These are phyloP conservation scores for Glebionis coronaria DNA, from an alignment of 129 eudicot genomes.

Conservation along the genomic window DNA sequence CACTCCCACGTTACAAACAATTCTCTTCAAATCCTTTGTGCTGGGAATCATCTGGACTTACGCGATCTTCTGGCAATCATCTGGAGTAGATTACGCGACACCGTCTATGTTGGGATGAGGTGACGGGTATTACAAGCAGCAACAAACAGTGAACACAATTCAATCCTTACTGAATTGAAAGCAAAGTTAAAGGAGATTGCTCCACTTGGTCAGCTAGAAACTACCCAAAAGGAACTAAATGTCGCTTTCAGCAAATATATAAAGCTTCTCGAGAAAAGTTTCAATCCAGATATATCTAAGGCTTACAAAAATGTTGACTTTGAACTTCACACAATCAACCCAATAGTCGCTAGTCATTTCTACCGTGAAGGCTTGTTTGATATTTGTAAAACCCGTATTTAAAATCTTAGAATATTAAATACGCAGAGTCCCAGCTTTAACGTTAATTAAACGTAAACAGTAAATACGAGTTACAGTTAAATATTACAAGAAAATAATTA, in stretches of 20 bases:
- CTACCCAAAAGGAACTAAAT: slow-evolving; percentile 74
- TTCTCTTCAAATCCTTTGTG: too few relatives aligned
- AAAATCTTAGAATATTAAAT: too few relatives aligned
- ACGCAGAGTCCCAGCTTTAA: too few relatives aligned
- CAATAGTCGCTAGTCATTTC: slow-evolving; percentile 71
- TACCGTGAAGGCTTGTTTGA: slow-evolving; percentile 80
- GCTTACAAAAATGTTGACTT: slow-evolving; percentile 68
- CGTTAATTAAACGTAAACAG: too few relatives aligned
- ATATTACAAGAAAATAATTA: too few relatives aligned
- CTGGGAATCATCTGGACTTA: too few relatives aligned
- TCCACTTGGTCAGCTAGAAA: slow-evolving; percentile 63
- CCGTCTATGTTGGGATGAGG: too few relatives aligned
- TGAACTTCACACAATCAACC: slow-evolving; percentile 59
- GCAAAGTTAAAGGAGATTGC: slow-evolving; percentile 61
- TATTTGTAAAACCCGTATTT: too few relatives aligned
- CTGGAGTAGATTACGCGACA: too few relatives aligned
- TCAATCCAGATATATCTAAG: slow-evolving; percentile 78
- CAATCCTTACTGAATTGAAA: slow-evolving; percentile 54
- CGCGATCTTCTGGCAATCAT: too few relatives aligned
- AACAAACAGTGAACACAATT: slow-evolving; percentile 35
- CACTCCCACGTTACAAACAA: too few relatives aligned
- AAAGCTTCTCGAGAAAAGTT: slow-evolving; percentile 77
- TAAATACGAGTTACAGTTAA: too few relatives aligned
- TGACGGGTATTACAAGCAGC: slow-evolving; percentile 51
- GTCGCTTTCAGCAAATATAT: slow-evolving; percentile 70